phyloP scores from a whole-genome alignment of 169 alveolate species.

The Besnoitia besnoiti region DNA sequence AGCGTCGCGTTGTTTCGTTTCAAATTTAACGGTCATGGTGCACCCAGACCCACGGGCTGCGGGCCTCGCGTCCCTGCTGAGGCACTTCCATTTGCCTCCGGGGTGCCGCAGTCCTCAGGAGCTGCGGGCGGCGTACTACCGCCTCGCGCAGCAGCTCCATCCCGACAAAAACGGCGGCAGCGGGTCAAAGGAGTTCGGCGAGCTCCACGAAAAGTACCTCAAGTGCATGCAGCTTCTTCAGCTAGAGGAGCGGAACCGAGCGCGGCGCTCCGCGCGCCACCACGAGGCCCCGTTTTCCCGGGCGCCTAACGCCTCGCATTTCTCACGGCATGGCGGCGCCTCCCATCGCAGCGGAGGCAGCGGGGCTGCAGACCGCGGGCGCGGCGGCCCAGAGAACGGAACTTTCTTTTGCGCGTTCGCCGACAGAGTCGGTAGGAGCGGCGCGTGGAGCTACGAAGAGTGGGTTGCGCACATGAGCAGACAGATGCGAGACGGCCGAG shows the following conservation, averaged over 20 bases:
- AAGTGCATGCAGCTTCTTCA: not conserved
- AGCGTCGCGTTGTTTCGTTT: too few species aligned
- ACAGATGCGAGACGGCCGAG: too few species aligned
- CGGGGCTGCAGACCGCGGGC: not conserved
- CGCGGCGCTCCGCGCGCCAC: not conserved
- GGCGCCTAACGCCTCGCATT: too few species aligned
- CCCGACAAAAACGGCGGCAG: conserved; percentile 38
- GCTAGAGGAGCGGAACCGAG: not conserved
- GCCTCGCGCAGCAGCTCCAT: conserved; percentile 61
- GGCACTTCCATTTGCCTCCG: conserved; percentile 35
- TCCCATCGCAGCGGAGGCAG: not conserved
- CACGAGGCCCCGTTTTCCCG: not conserved
- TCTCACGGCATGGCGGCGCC: too few species aligned
- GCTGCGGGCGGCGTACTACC: conserved; percentile 35
- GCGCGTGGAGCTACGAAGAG: not conserved
- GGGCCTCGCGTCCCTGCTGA: conserved; percentile 47
- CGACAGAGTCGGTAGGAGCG: not conserved
- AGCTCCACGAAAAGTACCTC: not conserved
- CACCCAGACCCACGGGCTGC: not conserved
- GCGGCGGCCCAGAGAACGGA: not conserved
- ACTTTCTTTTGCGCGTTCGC: too few species aligned
- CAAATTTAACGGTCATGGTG: too few species aligned
- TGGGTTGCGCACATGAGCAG: not conserved
- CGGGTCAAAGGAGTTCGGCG: not conserved
- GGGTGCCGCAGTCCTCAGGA: conserved; percentile 52